These are phyloP conservation scores for Tolypocladium tundrense DNA, from an alignment of 2,329 filamentous ascomycete genomes.

Conservation along the genomic window DNA sequence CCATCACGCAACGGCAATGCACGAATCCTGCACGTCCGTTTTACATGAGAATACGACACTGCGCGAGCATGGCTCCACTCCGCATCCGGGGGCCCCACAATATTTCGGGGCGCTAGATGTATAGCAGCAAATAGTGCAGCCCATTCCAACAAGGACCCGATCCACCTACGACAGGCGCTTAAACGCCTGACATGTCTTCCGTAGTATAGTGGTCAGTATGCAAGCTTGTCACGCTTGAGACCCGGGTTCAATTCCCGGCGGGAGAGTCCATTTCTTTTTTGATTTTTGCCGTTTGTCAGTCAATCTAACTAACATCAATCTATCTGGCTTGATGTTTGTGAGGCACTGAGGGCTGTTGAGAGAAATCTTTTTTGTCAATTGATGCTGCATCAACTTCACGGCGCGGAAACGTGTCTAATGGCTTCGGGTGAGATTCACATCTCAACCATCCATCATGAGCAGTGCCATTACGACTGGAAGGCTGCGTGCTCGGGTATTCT, in stretches of 20 bases:
- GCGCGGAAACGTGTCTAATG: no score
- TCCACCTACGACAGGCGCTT: slow-evolving; percentile 9
- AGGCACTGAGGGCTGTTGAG: not conserved
- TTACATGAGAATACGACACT: not conserved
- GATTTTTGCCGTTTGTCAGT: not conserved
- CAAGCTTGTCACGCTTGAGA: slow-evolving; percentile 6
- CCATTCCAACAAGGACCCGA: slow-evolving; percentile 2
- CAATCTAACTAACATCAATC: no score
- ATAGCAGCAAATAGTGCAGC: not conserved
- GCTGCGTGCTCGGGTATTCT: not conserved
- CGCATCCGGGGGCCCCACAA: not conserved
- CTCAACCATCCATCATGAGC: not conserved
- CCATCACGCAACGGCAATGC: not conserved
- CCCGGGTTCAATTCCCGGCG: slow-evolving; percentile 7
- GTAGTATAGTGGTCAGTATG: slow-evolving; percentile 9
- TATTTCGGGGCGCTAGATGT: rapidly evolving
- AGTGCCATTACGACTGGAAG: no score
- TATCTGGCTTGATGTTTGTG: no score
- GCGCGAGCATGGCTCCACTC: not conserved
- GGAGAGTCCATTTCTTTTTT: slow-evolving; percentile 2
- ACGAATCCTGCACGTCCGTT: not conserved
- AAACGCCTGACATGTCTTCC: slow-evolving; percentile 7
- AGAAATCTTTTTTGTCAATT: not conserved
- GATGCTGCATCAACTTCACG: not conserved
- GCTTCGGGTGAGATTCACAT: not conserved